Evolutionary conservation across 306 rosid species (phyloP), one percentile per base, ranked within the genome.

Genomic region (Gastrolobium bilobum): DNA sequence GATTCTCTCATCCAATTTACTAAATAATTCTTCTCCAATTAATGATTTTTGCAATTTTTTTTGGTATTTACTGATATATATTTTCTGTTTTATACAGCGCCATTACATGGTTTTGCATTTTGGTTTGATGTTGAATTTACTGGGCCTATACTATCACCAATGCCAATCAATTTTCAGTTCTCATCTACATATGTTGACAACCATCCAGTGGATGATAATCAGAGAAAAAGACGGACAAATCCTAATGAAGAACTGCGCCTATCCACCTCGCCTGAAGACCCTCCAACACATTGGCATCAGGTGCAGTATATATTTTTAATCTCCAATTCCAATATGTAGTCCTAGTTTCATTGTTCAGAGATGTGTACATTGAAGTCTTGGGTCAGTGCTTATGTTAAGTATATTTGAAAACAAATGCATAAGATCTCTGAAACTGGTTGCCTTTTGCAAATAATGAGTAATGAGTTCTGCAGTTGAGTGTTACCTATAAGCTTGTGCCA

Each of bases 261-360:
- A 67, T 92, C 94, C 68, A 90, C 97, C 47, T 91, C 97, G 29
- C 97, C 94, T 5, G 94, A 90, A 90, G 94, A 88, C 82, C 94
- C 91, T 75, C 91, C 94, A 73, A 92, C 97, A 13, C 97, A 90
- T 62, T 92, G 97, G 97, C 90, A 92, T 67, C 95, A 92, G 97
- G 97, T 92, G 72, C 69, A 15, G 39, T 70, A 20, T 7, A 11
- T 58, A 7, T 14, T 63, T 69, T 15, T 29, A 7, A 26, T 58
- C 48, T 75, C 31, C 43, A 11, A 34, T 60, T 34, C 43, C 30
- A 37, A 11, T 46, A 57, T 67, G 82, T 56, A n/a, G 54, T 62
- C 47, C 40, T 62, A 70, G 54, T 51, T 47, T 77, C 33, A 9
- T 53, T 77, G 57, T 33, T 65, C 37, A 14, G 44, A 10, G 57